Conservation (phyloP, 352 stramenopile genomes). For the Globisporangium alternatum region DNA sequence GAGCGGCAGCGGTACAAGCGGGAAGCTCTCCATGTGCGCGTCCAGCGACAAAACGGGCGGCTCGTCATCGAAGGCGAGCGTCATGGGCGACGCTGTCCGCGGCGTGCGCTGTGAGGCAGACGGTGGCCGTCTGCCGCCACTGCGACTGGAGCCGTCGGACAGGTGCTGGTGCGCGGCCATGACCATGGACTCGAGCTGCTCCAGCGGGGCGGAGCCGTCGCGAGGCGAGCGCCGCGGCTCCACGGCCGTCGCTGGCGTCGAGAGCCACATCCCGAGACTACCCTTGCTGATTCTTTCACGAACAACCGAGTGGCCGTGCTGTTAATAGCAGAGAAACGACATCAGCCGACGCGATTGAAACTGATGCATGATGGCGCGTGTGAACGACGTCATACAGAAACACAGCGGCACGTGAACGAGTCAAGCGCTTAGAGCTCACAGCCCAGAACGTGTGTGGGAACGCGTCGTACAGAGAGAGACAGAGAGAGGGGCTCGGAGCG, state of each 20-base stretch:
- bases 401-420: no score
- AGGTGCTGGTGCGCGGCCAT: slow-evolving; percentile 29
- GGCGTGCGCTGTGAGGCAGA: neutral
- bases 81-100: neutral
- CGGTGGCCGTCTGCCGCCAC: neutral
- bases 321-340: neutral
- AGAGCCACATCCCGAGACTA: slow-evolving; percentile 9
- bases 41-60: slow-evolving; percentile 15
- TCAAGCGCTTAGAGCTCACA: no score
- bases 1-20: slow-evolving; percentile 50
- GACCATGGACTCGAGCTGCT: slow-evolving; percentile 30
- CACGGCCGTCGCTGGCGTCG: neutral
- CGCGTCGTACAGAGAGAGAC: no score
- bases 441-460: no score
- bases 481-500: no score
- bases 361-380: neutral
- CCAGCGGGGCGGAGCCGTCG: neutral
- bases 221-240: neutral
- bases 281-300: neutral
- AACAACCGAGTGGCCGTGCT: neutral
- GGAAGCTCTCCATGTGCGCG: slow-evolving; percentile 67
- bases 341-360: neutral
- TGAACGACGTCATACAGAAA: no score
- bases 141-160: neutral
- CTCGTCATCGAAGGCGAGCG: neutral